A percentile compares a stretch with the other conserved stretches of the same genome.
These are phyloP conservation scores for Phytophthora hibernalis DNA, from an alignment of 352 stramenopile species.

Conservation along the genomic window DNA sequence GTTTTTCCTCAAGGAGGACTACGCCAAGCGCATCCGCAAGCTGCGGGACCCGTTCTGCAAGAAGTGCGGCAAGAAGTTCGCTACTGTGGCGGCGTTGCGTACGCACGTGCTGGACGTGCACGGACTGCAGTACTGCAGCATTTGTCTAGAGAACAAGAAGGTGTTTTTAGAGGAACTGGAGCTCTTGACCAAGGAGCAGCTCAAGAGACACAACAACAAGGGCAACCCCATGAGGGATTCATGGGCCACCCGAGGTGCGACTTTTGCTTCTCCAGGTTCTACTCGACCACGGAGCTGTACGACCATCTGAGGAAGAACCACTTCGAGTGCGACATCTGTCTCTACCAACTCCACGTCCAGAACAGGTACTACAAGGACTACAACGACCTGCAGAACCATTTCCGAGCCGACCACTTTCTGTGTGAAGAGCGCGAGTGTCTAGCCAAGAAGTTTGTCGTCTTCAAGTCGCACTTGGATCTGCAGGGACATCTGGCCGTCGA, in stretches of 20 bases:
- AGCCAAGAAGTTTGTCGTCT: conserved; percentile 91
- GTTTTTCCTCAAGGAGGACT: conserved; percentile 88
- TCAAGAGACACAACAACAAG: conserved; percentile 82
- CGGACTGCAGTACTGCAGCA: conserved; percentile 77
- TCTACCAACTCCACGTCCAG: conserved; percentile 77
- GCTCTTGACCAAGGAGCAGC: conserved; percentile 75
- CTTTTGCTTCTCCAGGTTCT: conserved; percentile 90
- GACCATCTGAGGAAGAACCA: conserved; percentile 93
- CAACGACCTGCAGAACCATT: conserved; percentile 91
- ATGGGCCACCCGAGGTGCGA: conserved; percentile 88
- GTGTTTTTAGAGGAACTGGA: conserved; percentile 85
- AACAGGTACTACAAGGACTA: conserved; percentile 95
- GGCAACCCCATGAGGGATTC: conserved; percentile 80
- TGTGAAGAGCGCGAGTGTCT: conserved; percentile 89
- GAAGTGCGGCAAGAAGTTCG: conserved; percentile 81
- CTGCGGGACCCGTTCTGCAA: conserved; percentile 76
- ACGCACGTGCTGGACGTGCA: conserved; percentile 82
- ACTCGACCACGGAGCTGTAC: conserved; percentile 89
- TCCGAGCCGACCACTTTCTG: conserved; percentile 88
- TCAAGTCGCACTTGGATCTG: conserved; percentile 88
- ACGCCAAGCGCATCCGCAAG: conserved; percentile 57
- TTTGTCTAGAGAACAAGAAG: conserved; percentile 92
- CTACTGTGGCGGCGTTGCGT: conserved; percentile 67
- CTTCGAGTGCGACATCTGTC: conserved; percentile 92
- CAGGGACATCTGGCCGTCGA: conserved; percentile 83